Evolutionary conservation across 1,284 basidiomycete species (phyloP), one percentile per base, ranked within the genome.

Genomic region (Ganoderma multipileum): DNA sequence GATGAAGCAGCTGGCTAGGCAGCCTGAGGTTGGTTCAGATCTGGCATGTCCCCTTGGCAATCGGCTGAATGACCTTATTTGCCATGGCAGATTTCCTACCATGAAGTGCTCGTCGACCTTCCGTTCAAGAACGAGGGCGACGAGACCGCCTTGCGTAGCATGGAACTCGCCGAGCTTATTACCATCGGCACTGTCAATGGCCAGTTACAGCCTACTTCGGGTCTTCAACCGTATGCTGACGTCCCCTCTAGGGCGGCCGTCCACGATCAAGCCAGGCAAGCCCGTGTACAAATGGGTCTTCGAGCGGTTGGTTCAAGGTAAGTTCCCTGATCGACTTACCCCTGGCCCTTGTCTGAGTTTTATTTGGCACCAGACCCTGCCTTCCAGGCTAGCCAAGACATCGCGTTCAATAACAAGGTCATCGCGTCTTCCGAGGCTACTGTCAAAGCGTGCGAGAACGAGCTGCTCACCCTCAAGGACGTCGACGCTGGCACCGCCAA

Each of bases 41-140:
- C 26, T 14, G 50, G 44, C n/a, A 23, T 33, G 60, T 3, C 47
- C 23, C 16, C 2, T 3, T 33, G 12, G 20, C 20, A 23, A 42
- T 7, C 39, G 55, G 55, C 65, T 69, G 63, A 72, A 60, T 66
- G 42, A 50, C 47, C 66, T 33, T 28, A 55, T 30, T 6, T 16
- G 11, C 47, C 14, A 12, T 65, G 30, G 52, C 63, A 95, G 94
- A 81, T 94, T 18, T 85, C 93, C 12, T 99, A 98, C 79, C 90
- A 95, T 68, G 90, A 95, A 50, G 83, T 95, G 11, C 83, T 99
- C 65, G 81, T 93, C 67, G 91, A 95, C 64, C 93, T 92, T 77
- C 95, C 95, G 1, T 99, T 98, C 89, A 98, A 96, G 79, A 94
- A 93, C 23, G 91, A 96, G 79, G 95, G 93, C 23, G 91, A 96